A percentile compares a stretch with the other conserved stretches of the same genome.
phyloP scores from a whole-genome alignment of 352 stramenopile genomes.

The Saprolegnia parasitica region DNA sequence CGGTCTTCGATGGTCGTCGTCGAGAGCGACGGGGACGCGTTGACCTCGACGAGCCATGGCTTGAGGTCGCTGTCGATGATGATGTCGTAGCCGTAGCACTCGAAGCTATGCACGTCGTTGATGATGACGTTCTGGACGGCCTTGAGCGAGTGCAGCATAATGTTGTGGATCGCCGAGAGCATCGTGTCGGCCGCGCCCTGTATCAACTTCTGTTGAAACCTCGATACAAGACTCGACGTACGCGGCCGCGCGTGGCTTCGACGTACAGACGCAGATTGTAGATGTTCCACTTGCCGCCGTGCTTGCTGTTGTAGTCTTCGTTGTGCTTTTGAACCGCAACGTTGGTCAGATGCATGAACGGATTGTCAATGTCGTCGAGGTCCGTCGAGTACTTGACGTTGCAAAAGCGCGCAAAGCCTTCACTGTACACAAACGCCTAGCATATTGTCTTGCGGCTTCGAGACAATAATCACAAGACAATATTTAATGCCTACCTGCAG shows the following conservation, averaged over 20 bases:
- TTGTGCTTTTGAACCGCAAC: constrained; percentile 89
- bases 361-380: constrained; percentile 86
- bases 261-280: constrained; percentile 81
- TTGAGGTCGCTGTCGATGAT: constrained; percentile 90
- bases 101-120: constrained; percentile 92
- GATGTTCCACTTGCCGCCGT: constrained; percentile 90
- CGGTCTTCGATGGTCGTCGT: constrained; percentile 67
- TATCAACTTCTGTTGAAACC: not conserved
- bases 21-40: constrained; percentile 65
- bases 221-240: not conserved
- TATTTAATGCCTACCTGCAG: constrained; percentile 40
- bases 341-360: constrained; percentile 87
- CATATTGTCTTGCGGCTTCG: not conserved
- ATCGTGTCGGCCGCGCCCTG: constrained; percentile 52
- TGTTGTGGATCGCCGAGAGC: constrained; percentile 54
- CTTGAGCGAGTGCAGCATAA: constrained; percentile 83
- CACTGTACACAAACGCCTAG: constrained; percentile 60
- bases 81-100: constrained; percentile 94
- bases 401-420: constrained; percentile 91
- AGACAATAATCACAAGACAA: no score
- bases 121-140: constrained; percentile 92
- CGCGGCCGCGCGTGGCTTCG: constrained; percentile 54
- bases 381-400: constrained; percentile 86
- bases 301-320: constrained; percentile 87
- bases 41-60: constrained; percentile 90